Evolutionary conservation across 441 rosid species (phyloP).

Genomic region (Lepidium campestre): DNA sequence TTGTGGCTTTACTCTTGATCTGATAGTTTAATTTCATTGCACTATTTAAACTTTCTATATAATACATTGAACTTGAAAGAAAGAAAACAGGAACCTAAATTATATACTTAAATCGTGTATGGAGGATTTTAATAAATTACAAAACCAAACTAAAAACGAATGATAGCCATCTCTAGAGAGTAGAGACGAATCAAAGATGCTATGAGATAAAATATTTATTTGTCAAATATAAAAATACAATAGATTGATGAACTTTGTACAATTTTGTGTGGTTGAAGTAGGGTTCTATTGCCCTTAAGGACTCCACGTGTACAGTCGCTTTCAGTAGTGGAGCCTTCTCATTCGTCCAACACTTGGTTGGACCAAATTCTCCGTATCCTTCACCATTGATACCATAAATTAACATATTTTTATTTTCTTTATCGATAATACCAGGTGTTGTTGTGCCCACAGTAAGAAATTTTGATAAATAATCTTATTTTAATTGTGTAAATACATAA

Average conservation of each 20-base stretch:
- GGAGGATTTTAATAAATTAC: neutral
- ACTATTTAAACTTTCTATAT: neutral
- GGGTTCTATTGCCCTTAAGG: constrained; percentile 1
- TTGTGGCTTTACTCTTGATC: neutral
- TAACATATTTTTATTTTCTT: neutral
- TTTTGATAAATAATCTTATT: no score
- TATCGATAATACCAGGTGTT: no score
- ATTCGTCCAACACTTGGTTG: constrained; percentile 15
- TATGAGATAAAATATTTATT: neutral
- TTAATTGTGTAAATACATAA: no score
- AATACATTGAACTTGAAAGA: neutral
- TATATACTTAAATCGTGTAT: neutral
- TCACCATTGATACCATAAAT: neutral
- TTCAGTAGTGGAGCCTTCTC: constrained; percentile 11
- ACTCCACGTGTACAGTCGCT: constrained; percentile 22
- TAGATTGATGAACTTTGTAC: neutral
- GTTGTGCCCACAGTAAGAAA: no score
- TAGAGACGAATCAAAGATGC: constrained; percentile 6
- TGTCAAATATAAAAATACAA: neutral
- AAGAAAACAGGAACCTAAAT: neutral
- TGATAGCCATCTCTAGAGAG: neutral
- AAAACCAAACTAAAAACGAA: neutral
- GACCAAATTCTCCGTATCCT: constrained; percentile 3
- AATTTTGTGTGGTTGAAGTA: constrained; percentile 17
- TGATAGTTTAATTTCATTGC: neutral